A percentile compares a stretch with the other conserved stretches of the same genome.
phyloP scores from a whole-genome alignment of 192 early-diverging fungal genomes.

The Entrophospora sp. region DNA sequence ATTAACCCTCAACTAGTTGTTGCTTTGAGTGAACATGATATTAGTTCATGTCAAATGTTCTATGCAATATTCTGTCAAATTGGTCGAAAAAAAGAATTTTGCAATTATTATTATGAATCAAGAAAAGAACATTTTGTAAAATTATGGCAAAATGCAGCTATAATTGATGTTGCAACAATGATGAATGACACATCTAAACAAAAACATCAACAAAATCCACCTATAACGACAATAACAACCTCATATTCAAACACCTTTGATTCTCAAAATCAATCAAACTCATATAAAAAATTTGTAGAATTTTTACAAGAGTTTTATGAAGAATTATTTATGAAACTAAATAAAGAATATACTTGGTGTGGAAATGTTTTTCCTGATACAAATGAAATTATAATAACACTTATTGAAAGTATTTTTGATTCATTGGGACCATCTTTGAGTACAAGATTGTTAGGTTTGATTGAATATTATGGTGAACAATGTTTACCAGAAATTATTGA shows the following conservation, averaged over 20 bases:
- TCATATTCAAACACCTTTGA: constrained; percentile 15
- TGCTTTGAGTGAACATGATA: constrained; percentile 51
- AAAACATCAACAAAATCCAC: background rate
- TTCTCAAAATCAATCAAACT: too few species aligned
- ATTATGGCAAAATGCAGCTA: constrained; percentile 32
- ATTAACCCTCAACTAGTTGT: constrained; percentile 40
- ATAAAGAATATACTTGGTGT: constrained; percentile 52
- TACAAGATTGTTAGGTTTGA: constrained; percentile 18
- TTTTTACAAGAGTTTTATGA: constrained; percentile 44
- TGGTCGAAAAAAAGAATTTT: constrained; percentile 44
- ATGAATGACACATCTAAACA: too few species aligned
- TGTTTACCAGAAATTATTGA: constrained; percentile 33
- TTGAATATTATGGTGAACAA: constrained; percentile 24
- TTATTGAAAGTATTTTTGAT: constrained; percentile 43
- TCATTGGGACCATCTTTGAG: constrained; percentile 43
- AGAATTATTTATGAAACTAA: constrained; percentile 39
- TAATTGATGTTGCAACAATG: too few species aligned
- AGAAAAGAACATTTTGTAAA: constrained; percentile 35
- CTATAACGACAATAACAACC: background rate
- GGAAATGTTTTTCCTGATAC: constrained; percentile 47
- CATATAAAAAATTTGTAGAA: constrained; percentile 28
- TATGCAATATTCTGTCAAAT: constrained; percentile 54
- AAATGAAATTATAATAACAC: constrained; percentile 31
- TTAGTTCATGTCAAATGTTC: constrained; percentile 37
- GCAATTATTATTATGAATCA: constrained; percentile 48